A percentile compares a stretch with the other conserved stretches of the same genome.
These are phyloP conservation scores for Lipomyces sp. DNA, from an alignment of 805 yeast species.

Conservation along the genomic window DNA sequence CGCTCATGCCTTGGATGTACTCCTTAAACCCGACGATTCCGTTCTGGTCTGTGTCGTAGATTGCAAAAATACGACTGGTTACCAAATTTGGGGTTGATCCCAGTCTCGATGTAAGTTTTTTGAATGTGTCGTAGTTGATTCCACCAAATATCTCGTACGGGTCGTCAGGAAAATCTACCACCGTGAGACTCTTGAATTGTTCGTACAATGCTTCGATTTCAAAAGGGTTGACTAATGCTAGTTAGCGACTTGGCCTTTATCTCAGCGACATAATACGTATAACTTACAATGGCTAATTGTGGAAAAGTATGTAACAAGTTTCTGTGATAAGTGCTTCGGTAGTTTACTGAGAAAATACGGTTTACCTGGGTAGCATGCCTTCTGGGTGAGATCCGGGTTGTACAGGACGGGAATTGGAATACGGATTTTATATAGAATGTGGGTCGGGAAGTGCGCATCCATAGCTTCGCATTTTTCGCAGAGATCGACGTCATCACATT, in stretches of 20 bases:
- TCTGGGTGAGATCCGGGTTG: constrained; percentile 40
- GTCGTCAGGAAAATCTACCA: constrained; percentile 12
- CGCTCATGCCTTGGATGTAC: constrained; percentile 22
- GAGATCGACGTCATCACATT: constrained; percentile 59
- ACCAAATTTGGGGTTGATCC: constrained; percentile 33
- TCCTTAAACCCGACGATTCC: constrained; percentile 40
- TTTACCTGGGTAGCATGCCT: constrained; percentile 35
- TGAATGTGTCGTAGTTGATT: constrained; percentile 20
- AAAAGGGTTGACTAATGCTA: constrained; percentile 14
- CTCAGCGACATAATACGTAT: neutral
- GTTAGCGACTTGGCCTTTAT: neutral
- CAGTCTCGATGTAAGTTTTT: constrained; percentile 24
- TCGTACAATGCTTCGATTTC: constrained; percentile 39
- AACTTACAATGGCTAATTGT: constrained; percentile 22
- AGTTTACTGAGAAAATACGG: constrained; percentile 22
- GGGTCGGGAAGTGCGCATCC: constrained; percentile 38
- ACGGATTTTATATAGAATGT: constrained; percentile 40
- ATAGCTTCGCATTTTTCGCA: constrained; percentile 52
- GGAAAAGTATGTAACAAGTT: constrained; percentile 1
- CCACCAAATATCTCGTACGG: constrained; percentile 15
- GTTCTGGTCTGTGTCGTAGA: constrained; percentile 38
- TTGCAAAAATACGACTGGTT: constrained; percentile 27
- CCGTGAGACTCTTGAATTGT: constrained; percentile 25
- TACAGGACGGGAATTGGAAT: constrained; percentile 42
- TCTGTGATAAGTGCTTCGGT: constrained; percentile 12